Percentiles rank a stretch among this genome's conserved stretches.
These are phyloP conservation scores for Neoscytalidium dimidiatum DNA, from an alignment of 2,329 filamentous ascomycete species.

Conservation along the genomic window DNA sequence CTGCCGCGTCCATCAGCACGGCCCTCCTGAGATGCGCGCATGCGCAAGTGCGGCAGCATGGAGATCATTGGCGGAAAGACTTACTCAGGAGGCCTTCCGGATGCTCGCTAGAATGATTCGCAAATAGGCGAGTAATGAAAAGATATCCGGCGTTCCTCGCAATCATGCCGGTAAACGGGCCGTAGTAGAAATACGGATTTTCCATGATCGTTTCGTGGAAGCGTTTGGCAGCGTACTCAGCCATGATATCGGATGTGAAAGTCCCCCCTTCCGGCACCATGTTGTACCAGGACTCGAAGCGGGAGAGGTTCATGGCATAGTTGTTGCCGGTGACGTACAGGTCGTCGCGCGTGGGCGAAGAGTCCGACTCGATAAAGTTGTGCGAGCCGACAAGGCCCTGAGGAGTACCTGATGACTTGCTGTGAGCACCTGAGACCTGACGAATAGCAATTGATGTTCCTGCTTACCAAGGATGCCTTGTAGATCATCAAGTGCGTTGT, in stretches of 20 bases:
- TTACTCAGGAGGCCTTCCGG: conserved; percentile 1
- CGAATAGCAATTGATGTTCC: too few species aligned
- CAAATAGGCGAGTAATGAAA: conserved; percentile 34
- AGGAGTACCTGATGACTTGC: conserved; percentile 36
- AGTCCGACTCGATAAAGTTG: conserved; percentile 58
- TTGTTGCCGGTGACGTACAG: conserved; percentile 55
- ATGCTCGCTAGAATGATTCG: conserved; percentile 1
- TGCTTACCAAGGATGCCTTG: conserved; percentile 42
- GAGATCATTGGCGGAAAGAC: neutral
- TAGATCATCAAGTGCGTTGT: conserved; percentile 38
- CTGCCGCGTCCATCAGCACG: neutral
- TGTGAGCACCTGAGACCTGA: neutral
- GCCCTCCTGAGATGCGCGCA: neutral
- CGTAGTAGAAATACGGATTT: conserved; percentile 59
- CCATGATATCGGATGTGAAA: neutral
- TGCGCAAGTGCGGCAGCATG: neutral
- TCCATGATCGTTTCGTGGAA: conserved; percentile 51
- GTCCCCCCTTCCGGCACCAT: conserved; percentile 24
- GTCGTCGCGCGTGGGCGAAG: conserved; percentile 54
- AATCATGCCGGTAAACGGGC: conserved; percentile 53
- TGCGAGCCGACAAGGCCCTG: conserved; percentile 54
- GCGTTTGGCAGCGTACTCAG: conserved; percentile 33
- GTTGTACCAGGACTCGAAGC: conserved; percentile 53
- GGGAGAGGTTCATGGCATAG: conserved; percentile 53
- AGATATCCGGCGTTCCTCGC: conserved; percentile 49